phyloP scores from a whole-genome alignment of 805 yeast species.

The Ogataea nitratoaversa region DNA sequence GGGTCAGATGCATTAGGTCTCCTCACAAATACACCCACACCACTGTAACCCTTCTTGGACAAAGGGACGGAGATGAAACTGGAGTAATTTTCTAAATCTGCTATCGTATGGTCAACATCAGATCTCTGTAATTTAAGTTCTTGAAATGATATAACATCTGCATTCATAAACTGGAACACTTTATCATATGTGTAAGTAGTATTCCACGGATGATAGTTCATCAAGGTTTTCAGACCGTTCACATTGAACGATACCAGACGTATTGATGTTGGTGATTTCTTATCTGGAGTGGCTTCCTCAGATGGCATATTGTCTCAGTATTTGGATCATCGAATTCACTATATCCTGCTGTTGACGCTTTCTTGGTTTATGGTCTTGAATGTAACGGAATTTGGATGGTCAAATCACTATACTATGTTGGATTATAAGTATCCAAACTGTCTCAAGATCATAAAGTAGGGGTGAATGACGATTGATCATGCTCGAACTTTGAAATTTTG shows the following conservation, averaged over 20 bases:
- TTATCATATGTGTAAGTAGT: constrained; percentile 36
- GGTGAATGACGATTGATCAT: too few species aligned
- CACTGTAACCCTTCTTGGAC: constrained; percentile 78
- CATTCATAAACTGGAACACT: constrained; percentile 51
- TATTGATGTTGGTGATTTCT: constrained; percentile 11
- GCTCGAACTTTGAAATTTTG: too few species aligned
- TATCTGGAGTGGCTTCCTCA: constrained; percentile 7
- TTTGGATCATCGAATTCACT: too few species aligned
- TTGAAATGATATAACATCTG: constrained; percentile 82
- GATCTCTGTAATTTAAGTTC: constrained; percentile 69
- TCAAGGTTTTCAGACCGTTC: constrained; percentile 76
- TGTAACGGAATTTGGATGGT: too few species aligned
- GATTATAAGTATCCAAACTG: too few species aligned
- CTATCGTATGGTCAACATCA: constrained; percentile 35
- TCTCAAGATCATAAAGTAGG: too few species aligned
- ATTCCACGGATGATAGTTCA: constrained; percentile 84
- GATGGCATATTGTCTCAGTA: too few species aligned
- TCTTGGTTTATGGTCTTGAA: too few species aligned
- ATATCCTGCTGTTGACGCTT: too few species aligned
- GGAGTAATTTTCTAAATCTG: constrained; percentile 49
- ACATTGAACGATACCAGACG: constrained; percentile 62
- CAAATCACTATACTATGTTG: too few species aligned
- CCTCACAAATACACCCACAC: constrained; percentile 81
- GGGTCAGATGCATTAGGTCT: constrained; percentile 44
- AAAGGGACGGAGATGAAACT: constrained; percentile 69